Evolutionary conservation across 257 asterid genomes (phyloP), one percentile per base, ranked within the genome.

Genomic region (Petunia axillaris): DNA sequence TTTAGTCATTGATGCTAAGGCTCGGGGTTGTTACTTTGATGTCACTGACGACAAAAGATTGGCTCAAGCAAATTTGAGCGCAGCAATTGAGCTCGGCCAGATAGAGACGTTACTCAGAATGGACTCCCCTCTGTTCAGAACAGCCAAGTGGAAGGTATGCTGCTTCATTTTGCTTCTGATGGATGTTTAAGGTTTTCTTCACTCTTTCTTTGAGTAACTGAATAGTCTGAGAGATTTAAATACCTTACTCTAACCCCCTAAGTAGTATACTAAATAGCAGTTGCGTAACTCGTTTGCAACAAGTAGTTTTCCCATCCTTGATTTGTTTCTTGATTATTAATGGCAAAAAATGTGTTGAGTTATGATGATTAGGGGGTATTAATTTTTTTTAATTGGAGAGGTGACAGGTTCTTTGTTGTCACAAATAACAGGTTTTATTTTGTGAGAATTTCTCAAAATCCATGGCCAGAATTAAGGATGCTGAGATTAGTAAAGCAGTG

Each of bases 11-110:
- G 91, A 93, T 83, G 82, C 94, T 53, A 81, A 86, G 80, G 71
- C 66, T 57, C 86, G 97, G 1, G 88, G 92, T 41, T 89, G 93
- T 80, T 94, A 83, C 79, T 82, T 87, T 76, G 79, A 85, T 80
- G 96, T 91, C 43, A 53, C 39, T 2, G 91, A 84, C 5, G 88
- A 91, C 54, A 60, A 41, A 52, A 81, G 74, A 68, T 68, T 93
- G 86, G 85, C 58, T 46, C 65, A 55, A 52, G 89, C 91, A 10
- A 85, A 87, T 50, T 74, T 71, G 63, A 76, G n/a, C 39, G 89
- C 90, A 10, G 64, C 89, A 5, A 46, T 86, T 64, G 84, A 87
- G 36, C 62, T 78, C 13, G 79, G 86, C 25, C 75, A 82, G 14
- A 64, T 83, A 78, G 80, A 68, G 76, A 71, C 87, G 5, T 78